phyloP scores from a whole-genome alignment of 352 stramenopile genomes.

The Phytophthora sojae region DNA sequence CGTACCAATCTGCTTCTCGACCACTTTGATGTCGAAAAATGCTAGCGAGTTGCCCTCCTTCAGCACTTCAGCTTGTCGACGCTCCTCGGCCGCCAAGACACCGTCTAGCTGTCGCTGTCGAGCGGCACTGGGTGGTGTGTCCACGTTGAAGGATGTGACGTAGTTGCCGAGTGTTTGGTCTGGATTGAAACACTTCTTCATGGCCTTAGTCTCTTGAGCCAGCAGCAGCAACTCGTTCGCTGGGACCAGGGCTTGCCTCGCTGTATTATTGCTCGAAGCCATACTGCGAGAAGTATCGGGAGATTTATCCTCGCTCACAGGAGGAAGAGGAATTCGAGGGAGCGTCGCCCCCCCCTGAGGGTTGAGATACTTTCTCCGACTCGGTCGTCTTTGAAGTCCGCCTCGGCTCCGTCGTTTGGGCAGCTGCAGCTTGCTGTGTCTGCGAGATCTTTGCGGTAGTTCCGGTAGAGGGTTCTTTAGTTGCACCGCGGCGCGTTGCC shows the following conservation, averaged over 20 bases:
- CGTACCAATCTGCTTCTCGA: constrained; percentile 30
- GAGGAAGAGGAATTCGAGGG: too few relatives aligned
- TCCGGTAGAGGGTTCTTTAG: too few relatives aligned
- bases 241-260: constrained; percentile 44
- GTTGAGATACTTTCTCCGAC: too few relatives aligned
- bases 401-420: too few relatives aligned
- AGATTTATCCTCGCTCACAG: too few relatives aligned
- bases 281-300: not conserved
- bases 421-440: too few relatives aligned
- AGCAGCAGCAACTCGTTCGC: constrained; percentile 71
- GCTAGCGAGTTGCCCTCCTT: constrained; percentile 72
- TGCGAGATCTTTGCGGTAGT: too few relatives aligned
- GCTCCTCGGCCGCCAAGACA: constrained; percentile 46
- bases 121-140: constrained; percentile 47
- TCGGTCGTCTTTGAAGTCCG: too few relatives aligned
- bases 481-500: too few relatives aligned
- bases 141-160: constrained; percentile 58
- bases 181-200: constrained; percentile 28
- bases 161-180: constrained; percentile 54
- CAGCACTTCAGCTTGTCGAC: constrained; percentile 39
- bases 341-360: too few relatives aligned
- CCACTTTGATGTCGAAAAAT: constrained; percentile 57
- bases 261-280: not conserved
- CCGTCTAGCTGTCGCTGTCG: constrained; percentile 40
- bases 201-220: constrained; percentile 19